phyloP scores from a whole-genome alignment of 441 rosid species.

The Arabidopsis hybrid region DNA sequence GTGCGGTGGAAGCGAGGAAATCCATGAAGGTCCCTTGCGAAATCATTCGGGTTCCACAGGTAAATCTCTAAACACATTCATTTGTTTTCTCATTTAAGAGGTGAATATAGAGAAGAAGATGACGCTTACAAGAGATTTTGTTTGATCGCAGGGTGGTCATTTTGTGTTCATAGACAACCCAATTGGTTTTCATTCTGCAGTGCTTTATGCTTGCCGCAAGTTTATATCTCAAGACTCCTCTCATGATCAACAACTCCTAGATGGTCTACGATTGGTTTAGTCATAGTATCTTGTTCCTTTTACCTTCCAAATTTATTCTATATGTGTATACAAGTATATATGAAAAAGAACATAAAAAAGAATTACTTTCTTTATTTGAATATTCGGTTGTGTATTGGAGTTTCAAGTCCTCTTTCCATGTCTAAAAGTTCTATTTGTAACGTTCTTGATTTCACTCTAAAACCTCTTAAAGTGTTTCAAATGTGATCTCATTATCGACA shows the following conservation, averaged over 20 bases:
- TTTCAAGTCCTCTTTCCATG: neutral
- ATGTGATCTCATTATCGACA: too few species aligned
- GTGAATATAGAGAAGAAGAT: constrained; percentile 2
- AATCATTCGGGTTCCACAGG: constrained; percentile 97
- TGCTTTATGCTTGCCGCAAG: constrained; percentile 78
- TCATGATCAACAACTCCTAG: constrained; percentile 61
- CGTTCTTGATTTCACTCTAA: constrained; percentile 17
- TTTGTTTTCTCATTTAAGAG: constrained; percentile 1
- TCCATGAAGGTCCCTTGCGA: constrained; percentile 93
- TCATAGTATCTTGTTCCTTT: constrained; percentile 10
- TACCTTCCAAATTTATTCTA: neutral
- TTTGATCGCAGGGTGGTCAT: constrained; percentile 75
- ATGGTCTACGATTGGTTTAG: constrained; percentile 71
- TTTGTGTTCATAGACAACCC: constrained; percentile 92
- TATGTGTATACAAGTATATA: constrained; percentile 27
- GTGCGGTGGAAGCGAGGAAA: constrained; percentile 87
- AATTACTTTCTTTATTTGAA: constrained; percentile 26
- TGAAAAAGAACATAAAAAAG: constrained; percentile 42
- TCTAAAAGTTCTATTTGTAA: neutral
- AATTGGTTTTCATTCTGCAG: constrained; percentile 73
- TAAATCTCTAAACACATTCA: constrained; percentile 38
- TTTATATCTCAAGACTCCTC: constrained; percentile 61
- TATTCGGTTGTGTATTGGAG: constrained; percentile 18
- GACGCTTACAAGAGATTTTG: constrained; percentile 21
- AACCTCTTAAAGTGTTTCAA: neutral